Base-by-base conservation (phyloP, 2,329 filamentous ascomycete genomes). In the Remersonia thermophila region DNA sequence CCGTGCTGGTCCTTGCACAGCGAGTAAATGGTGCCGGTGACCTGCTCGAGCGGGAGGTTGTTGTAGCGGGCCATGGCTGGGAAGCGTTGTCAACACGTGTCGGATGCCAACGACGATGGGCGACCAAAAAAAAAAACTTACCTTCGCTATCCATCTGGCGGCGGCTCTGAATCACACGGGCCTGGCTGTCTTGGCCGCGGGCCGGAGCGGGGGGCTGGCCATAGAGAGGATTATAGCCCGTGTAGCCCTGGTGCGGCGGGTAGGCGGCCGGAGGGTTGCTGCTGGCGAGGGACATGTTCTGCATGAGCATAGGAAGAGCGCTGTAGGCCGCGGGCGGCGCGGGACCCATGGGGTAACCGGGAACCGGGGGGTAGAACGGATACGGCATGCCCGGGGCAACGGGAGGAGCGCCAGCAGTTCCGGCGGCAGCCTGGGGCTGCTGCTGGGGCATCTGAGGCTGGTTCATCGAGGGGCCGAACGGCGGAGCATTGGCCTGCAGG, bases 1-100 rank as follows among this genome's bases (percentile, higher is more conserved):
- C 91, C 91, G 58, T 98, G 87, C 62, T 98, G 91, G 53, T 98
- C 91, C 62, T 95, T 96, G 71, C 89, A 96, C 26, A 95, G 67
- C 34, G 77, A 71, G 58, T 94, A 93, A 51, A 98, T 84, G 51
- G 86, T 80, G 33, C 86, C 84, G 26, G 71, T 69, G 51, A 91
- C 80, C 25, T 79, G 73, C 55, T 94, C 84, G 15, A 96, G 67
- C 11, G 83, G 76, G 53, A 83, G 73, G 55, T 91, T 89, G 48
- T 82, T 76, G 61, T 84, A 95, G 41, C 85, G 82, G 50, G 80
- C 82, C 66, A 83, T 82, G 47, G 66, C 73, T 77, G 17, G 38
- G 2, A 32, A 7, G 5, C 20, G 20, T n/a, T n/a, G 20, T 23
- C 9, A 23, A 9, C 9, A 23, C 9, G 20, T 23, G 20, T 9